Conservation (phyloP, 2,329 filamentous ascomycete genomes). For the Fusarium subglutinans region DNA sequence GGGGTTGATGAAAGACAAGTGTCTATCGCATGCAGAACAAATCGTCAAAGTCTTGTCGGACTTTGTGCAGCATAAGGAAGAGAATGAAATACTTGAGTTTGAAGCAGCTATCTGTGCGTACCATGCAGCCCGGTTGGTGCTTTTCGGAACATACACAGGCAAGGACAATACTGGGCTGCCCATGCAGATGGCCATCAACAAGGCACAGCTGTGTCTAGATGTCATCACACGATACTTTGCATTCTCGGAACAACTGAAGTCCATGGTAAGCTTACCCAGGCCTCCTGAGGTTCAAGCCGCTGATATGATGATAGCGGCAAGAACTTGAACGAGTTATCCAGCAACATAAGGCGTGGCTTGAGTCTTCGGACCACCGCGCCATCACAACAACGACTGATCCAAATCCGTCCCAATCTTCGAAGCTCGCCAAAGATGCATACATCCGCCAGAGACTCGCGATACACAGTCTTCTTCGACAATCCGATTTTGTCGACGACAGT, state of each 20-base stretch:
- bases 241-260: constrained; percentile 42
- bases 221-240: constrained; percentile 41
- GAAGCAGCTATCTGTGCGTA: constrained; percentile 56
- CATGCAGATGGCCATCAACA: constrained; percentile 42
- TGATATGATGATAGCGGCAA: constrained; percentile 23
- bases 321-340: constrained; percentile 42
- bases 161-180: constrained; percentile 38
- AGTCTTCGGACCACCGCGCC: constrained; percentile 31
- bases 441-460: constrained; percentile 49
- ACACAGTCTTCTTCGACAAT: constrained; percentile 52
- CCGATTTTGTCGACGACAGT: constrained; percentile 53
- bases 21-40: constrained; percentile 50
- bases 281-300: background rate
- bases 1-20: constrained; percentile 43
- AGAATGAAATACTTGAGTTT: constrained; percentile 48
- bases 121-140: constrained; percentile 51
- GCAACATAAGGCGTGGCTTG: constrained; percentile 39
- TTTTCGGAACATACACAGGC: constrained; percentile 45
- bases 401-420: constrained; percentile 10
- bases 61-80: constrained; percentile 47
- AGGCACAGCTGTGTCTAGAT: constrained; percentile 40
- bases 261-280: constrained; percentile 23
- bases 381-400: constrained; percentile 25
- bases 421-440: constrained; percentile 36
- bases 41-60: constrained; percentile 49